Percentiles rank a stretch among this genome's conserved stretches.
These are phyloP conservation scores for Phellinidium pouzarii DNA, from an alignment of 1,284 basidiomycete genomes.

Conservation along the genomic window DNA sequence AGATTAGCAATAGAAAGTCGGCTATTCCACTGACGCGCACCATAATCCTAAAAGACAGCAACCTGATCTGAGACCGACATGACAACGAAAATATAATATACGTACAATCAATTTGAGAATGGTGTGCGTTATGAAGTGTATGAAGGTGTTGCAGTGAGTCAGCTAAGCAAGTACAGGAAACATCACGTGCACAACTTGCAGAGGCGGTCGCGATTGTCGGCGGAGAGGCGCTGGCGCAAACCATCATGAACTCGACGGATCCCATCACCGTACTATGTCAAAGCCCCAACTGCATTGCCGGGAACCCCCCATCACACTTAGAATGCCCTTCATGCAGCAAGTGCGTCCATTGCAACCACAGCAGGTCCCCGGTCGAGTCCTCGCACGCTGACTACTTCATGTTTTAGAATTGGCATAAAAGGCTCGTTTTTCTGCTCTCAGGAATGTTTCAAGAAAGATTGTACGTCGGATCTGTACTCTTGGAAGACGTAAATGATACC, in stretches of 20 bases:
- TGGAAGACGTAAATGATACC: conserved; percentile 6
- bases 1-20: background rate
- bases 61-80: too few relatives aligned
- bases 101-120: too few relatives aligned
- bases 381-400: conserved; percentile 17
- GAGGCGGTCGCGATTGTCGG: too few relatives aligned
- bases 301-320: conserved; percentile 66
- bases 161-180: too few relatives aligned
- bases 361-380: conserved; percentile 6
- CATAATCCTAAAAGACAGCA: conserved; percentile 60
- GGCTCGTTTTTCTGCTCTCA: conserved; percentile 83
- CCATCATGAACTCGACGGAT: conserved; percentile 28
- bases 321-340: conserved; percentile 82
- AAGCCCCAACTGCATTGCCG: conserved; percentile 62
- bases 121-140: too few relatives aligned
- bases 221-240: too few relatives aligned
- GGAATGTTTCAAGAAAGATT: conserved; percentile 79
- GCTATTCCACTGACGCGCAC: conserved; percentile 26
- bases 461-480: conserved; percentile 39
- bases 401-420: conserved; percentile 61
- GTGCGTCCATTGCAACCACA: conserved; percentile 34
- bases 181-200: too few relatives aligned
- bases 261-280: conserved; percentile 48
- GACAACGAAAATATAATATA: too few relatives aligned
- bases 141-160: too few relatives aligned